Evolutionary conservation across 495 filamentous ascomycete genomes (phyloP), one percentile per base, ranked within the genome.

Genomic region (Talaromyces stipitatus): DNA sequence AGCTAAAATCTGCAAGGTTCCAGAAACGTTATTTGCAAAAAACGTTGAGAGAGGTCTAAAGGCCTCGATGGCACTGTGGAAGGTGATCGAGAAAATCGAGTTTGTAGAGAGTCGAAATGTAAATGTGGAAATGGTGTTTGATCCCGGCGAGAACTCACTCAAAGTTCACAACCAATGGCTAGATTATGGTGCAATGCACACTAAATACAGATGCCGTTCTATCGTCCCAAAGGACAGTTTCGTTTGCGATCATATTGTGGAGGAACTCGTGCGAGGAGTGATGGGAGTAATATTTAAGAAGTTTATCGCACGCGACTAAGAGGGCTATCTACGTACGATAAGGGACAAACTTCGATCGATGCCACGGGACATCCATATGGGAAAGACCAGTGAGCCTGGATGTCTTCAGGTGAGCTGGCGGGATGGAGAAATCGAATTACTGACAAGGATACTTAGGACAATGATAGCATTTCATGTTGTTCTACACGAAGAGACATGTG

Each of bases 11-110:
- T 46, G 28, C 51, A n/a, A 38, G 26, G 14, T 16, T 24, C 38
- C 50, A 33, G 6, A 29, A 3, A 55, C 50, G 24, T 1, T 47
- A 32, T 59, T 54, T 45, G 57, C 43, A 12, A 59, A 7, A 20
- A 55, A 12, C 23, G 27, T 59, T 10, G 10, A 38, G 11, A 30
- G 51, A 33, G 56, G 20, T 24, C 18, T 58, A 22, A 26, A 50
- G 27, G 56, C 56, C 10, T 52, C 45, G 2, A 2, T 24, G 14
- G 14, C 45, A 48, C 45, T 48, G 2, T 48, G n/a, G 45, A 5
- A 10, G 10, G 20, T 11, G 23, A 20, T 9, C 20, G 20, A 2
- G 2, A 48, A 23, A 4, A 24, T 48, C 11, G n/a, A 48, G 20
- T 48, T 48, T 23, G 45, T 48, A 2, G 11, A 48, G 8, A 24